Base-by-base conservation (phyloP, 1,284 basidiomycete genomes). In the Cutaneotrichosporon cyanovorans region DNA sequence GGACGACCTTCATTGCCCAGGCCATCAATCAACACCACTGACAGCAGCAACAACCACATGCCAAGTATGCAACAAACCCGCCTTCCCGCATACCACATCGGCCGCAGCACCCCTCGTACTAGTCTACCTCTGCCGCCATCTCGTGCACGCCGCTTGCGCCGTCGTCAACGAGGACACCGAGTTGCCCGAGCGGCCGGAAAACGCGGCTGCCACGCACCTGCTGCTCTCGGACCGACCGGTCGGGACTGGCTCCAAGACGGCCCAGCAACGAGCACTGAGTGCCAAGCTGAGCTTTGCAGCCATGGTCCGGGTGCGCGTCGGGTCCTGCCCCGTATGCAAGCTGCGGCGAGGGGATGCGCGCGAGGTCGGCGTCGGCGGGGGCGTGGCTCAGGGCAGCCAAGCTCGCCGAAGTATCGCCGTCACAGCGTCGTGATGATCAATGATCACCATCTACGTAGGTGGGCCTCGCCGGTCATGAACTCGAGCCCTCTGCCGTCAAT, bases 81-180 rank as follows among this genome's bases (percentile, higher is more conserved):
- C 85, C 5, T 80, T 82, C 59, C 78, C 80, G 37, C 74, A 73
- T 1, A 74, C 80, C 16, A 40, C 55, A 9, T 44, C 60, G 2
- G 40, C 42, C 12, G 33, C 46, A 9, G 35, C 37, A 16, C 42
- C 49, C 1, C 19, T 55, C 51, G 23, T 48, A 50, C 18, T 91
- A 5, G 67, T 90, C n/a, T 93, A 87, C 69, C 75, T 93, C 10
- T 93, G 89, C 68, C 80, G 85, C 23, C 90, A 93, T 61, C 78
- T 85, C 40, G 84, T 89, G 0, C 89, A 93, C 61, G 83, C 84
- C 0, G 72, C 75, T 10, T 91, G 88, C 45, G 48, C 58, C 1
- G 50, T 69, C 2, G 58, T 59, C 2, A 56, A 60, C 37, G 48
- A 53, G 16, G 63, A 66, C 39, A 46, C 63, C 10, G 65, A 68